phyloP scores from a whole-genome alignment of 768 basidiomycete species.

The Suillus tomentosus region DNA sequence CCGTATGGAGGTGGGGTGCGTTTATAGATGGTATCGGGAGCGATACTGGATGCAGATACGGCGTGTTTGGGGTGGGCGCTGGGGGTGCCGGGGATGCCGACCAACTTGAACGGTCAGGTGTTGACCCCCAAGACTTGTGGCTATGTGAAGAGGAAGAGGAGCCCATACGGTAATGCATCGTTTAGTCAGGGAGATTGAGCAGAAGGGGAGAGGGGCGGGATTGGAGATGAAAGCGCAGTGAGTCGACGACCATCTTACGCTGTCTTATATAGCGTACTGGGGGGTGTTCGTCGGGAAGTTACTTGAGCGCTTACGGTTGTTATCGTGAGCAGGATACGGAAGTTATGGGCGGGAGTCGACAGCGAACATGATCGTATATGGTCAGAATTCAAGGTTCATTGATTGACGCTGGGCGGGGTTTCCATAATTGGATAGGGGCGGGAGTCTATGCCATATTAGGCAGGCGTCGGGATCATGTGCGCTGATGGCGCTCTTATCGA shows the following conservation, averaged over 20 bases:
- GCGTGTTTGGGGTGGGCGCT: constrained; percentile 26
- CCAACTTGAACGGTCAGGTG: constrained; percentile 10
- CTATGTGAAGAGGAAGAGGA: constrained; percentile 15
- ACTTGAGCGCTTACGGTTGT: constrained; percentile 10
- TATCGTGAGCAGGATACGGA: constrained; percentile 10
- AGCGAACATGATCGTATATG: constrained; percentile 25
- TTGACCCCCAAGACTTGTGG: constrained; percentile 25
- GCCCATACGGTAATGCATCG: constrained; percentile 25
- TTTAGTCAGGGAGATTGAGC: not conserved
- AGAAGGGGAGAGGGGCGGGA: constrained; percentile 6
- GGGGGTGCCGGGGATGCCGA: constrained; percentile 19
- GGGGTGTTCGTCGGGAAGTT: constrained; percentile 25
- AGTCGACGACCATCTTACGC: constrained; percentile 20
- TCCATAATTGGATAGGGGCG: constrained; percentile 23
- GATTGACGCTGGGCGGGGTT: constrained; percentile 18
- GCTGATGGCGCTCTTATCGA: constrained; percentile 21
- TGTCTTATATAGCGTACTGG: constrained; percentile 30
- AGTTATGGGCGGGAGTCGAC: constrained; percentile 26
- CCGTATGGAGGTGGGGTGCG: constrained; percentile 29
- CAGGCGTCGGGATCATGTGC: constrained; percentile 23
- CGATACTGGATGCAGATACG: constrained; percentile 12
- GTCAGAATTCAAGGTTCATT: constrained; percentile 17
- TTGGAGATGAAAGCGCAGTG: constrained; percentile 10
- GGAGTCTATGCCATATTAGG: constrained; percentile 15
- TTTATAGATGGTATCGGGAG: constrained; percentile 25